These are phyloP conservation scores for Penicillium sp. DNA, from an alignment of 2,329 filamentous ascomycete species.

Conservation along the genomic window DNA sequence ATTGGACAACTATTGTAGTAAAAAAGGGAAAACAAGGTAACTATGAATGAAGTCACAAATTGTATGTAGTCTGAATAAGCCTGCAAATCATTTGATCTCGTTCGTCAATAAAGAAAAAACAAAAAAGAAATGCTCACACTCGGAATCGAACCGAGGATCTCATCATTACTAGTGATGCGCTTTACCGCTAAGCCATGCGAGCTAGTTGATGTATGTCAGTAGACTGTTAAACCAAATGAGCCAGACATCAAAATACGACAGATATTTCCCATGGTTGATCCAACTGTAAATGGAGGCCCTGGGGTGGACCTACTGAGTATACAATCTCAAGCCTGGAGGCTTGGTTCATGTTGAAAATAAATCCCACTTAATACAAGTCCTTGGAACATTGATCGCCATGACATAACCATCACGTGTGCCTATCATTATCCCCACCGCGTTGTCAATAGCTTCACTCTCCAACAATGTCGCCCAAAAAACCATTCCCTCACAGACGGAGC, in stretches of 20 bases:
- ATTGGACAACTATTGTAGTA: too few relatives aligned
- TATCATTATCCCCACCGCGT: not conserved
- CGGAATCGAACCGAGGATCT: constrained; percentile 6
- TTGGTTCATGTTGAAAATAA: not conserved
- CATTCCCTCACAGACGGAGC: constrained; percentile 28
- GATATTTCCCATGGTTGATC: not conserved
- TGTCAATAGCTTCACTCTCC: not conserved
- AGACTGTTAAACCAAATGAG: too few relatives aligned
- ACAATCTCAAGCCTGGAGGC: not conserved
- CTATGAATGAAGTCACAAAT: too few relatives aligned
- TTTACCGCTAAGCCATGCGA: constrained; percentile 9
- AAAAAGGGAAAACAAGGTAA: too few relatives aligned
- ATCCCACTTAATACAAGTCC: too few relatives aligned
- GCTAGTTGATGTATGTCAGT: not conserved
- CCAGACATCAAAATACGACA: not conserved
- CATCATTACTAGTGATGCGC: constrained; percentile 2
- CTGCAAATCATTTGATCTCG: too few relatives aligned
- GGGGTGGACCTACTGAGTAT: not conserved
- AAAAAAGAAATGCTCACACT: constrained; percentile 7
- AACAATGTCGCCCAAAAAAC: constrained; percentile 14
- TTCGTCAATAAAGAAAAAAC: too few relatives aligned
- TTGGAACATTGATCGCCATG: not conserved
- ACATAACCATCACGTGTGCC: constrained; percentile 5
- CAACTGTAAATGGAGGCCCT: not conserved
- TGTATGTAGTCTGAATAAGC: too few relatives aligned